Evolutionary conservation across 73 alveolate species (phyloP).

Genomic region (Tetrahymena malaccensis): DNA sequence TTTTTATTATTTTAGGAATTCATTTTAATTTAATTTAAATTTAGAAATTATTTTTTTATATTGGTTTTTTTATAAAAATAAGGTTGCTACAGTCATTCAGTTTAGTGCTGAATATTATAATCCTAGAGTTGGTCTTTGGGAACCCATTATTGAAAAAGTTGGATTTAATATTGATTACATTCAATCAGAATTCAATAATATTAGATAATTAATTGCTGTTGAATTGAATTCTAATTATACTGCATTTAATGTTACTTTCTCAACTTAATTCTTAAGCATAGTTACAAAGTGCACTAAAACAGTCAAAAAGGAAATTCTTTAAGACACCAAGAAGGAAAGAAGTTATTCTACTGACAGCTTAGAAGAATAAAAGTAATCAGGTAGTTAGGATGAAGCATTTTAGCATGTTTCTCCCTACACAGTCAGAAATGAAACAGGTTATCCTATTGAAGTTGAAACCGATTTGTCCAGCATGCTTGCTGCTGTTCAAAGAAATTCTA

Average conservation of each 20-base stretch:
- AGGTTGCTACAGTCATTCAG: not conserved
- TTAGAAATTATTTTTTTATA: not conserved
- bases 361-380: not conserved
- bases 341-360: not conserved
- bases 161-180: slow-evolving; percentile 6
- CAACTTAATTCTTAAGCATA: not conserved
- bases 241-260: slow-evolving; percentile 2
- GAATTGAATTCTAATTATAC: not conserved
- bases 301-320: not conserved
- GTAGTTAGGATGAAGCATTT: not conserved
- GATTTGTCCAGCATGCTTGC: not conserved
- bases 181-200: not conserved
- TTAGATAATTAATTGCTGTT: not conserved
- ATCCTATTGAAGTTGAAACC: not conserved
- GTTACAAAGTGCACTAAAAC: not conserved
- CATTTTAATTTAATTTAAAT: not conserved
- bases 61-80: not conserved
- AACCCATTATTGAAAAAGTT: slow-evolving; percentile 16
- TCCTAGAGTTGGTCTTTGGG: slow-evolving; percentile 23
- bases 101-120: not conserved
- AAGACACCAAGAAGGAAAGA: not conserved
- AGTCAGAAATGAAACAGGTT: slow-evolving; percentile 14
- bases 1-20: too few species aligned
- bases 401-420: slow-evolving; percentile 27
- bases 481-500: not conserved